Conservation (phyloP, 768 basidiomycete species). For the Russula sp. region DNA sequence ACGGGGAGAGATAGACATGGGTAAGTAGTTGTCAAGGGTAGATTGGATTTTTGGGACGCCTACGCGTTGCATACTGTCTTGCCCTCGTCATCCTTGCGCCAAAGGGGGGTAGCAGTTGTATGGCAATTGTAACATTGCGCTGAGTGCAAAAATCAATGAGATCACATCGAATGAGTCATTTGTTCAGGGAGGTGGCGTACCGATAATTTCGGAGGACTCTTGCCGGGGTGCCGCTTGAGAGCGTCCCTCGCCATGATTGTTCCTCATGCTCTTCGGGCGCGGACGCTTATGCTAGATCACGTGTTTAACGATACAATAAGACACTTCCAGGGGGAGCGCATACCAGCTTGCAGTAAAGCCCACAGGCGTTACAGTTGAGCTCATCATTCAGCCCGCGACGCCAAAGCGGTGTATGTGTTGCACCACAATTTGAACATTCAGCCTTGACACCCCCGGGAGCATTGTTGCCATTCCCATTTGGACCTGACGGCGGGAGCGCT, state of each 20-base stretch:
- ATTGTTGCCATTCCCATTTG: slow-evolving; percentile 30
- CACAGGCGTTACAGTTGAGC: slow-evolving; percentile 85
- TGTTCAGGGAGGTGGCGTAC: slow-evolving; percentile 35
- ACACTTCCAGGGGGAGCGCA: slow-evolving; percentile 25
- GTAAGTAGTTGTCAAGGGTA: not conserved
- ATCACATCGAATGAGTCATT: not conserved
- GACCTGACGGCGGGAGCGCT: slow-evolving; percentile 19
- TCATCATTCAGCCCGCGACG: slow-evolving; percentile 81
- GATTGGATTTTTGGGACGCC: slow-evolving; percentile 28
- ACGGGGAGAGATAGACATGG: not conserved
- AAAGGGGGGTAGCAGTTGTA: slow-evolving; percentile 81
- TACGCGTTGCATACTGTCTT: slow-evolving; percentile 90
- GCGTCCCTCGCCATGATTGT: slow-evolving; percentile 64
- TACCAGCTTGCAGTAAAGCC: slow-evolving; percentile 80
- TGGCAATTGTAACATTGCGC: slow-evolving; percentile 90
- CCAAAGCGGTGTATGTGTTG: slow-evolving; percentile 85
- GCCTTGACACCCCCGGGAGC: slow-evolving; percentile 61
- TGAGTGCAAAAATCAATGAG: not conserved
- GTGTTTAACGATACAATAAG: not conserved
- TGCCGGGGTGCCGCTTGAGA: slow-evolving; percentile 55
- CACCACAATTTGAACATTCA: slow-evolving; percentile 84
- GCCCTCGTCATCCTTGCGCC: slow-evolving; percentile 88
- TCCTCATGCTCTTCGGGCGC: slow-evolving; percentile 82
- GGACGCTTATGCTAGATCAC: slow-evolving; percentile 69
- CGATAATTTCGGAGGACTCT: slow-evolving; percentile 67